phyloP scores from a whole-genome alignment of 805 yeast genomes.

The Candida palmyrensis region DNA sequence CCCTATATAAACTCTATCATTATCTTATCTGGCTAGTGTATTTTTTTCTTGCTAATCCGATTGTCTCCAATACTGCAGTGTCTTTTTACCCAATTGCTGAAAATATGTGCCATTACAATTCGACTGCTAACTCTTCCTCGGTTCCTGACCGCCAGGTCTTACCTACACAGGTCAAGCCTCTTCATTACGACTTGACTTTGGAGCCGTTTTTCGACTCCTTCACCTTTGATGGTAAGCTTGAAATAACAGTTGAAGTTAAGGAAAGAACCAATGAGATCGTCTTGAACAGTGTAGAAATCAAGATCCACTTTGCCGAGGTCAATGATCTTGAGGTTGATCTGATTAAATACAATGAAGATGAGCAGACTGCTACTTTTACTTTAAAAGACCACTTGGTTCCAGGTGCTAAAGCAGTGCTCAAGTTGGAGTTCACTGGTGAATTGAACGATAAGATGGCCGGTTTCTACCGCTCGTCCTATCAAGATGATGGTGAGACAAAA shows the following conservation, averaged over 20 bases:
- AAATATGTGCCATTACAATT: conserved; percentile 1
- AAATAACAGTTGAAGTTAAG: conserved; percentile 49
- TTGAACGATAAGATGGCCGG: conserved; percentile 81
- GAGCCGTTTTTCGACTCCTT: conserved; percentile 48
- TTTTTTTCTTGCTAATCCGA: neutral
- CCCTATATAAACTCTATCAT: too few species aligned
- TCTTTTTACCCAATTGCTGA: too few species aligned
- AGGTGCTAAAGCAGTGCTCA: conserved; percentile 39
- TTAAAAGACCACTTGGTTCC: conserved; percentile 28
- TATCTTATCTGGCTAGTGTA: neutral
- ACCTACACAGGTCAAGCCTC: conserved; percentile 39
- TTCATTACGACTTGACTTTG: conserved; percentile 34
- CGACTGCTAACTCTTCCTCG: neutral
- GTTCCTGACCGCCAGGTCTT: conserved; percentile 32
- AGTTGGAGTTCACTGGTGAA: conserved; percentile 53
- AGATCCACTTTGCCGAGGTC: conserved; percentile 45
- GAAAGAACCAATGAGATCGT: conserved; percentile 43
- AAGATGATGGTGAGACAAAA: conserved; percentile 56
- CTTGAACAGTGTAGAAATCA: conserved; percentile 64
- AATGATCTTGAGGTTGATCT: conserved; percentile 18
- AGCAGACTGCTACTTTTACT: conserved; percentile 36
- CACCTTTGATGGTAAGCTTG: conserved; percentile 52
- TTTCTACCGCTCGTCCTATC: conserved; percentile 68
- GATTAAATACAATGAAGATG: conserved; percentile 29
- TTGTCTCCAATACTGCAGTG: neutral